A percentile compares a stretch with the other conserved stretches of the same genome.
phyloP scores from a whole-genome alignment of 805 yeast genomes.

The Ogataea corticis region DNA sequence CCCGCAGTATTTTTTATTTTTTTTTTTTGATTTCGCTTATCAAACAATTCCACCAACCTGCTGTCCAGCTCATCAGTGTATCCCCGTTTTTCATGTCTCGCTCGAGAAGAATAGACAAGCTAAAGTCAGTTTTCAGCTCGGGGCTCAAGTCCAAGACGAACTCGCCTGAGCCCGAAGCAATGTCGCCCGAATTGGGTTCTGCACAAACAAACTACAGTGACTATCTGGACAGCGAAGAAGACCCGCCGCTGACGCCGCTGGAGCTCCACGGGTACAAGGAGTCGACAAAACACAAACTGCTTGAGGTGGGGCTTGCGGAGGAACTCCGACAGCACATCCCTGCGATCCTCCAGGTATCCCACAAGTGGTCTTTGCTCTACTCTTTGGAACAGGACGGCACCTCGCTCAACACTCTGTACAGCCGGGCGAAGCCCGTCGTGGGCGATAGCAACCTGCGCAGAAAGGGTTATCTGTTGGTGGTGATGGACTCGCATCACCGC shows the following conservation, averaged over 20 bases:
- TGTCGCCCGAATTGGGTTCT: background rate
- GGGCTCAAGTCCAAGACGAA: constrained; percentile 15
- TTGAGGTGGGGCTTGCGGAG: constrained; percentile 62
- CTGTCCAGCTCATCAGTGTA: no score
- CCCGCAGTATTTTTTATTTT: background rate
- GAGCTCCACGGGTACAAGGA: constrained; percentile 59
- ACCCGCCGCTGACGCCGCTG: constrained; percentile 56
- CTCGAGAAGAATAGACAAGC: constrained; percentile 11
- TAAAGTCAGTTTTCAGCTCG: constrained; percentile 20
- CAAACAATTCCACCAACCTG: no score
- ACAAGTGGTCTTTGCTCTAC: constrained; percentile 75
- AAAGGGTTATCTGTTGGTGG: constrained; percentile 70
- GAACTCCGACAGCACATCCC: constrained; percentile 77
- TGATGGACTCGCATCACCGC: constrained; percentile 63
- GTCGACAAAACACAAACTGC: constrained; percentile 56
- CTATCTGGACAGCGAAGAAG: constrained; percentile 18
- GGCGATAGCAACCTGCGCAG: constrained; percentile 36
- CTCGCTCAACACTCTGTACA: constrained; percentile 76
- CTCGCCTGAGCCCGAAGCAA: constrained; percentile 11
- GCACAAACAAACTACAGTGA: constrained; percentile 2
- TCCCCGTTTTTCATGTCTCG: constrained; percentile 19
- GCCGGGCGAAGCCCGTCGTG: constrained; percentile 47
- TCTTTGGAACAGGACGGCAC: constrained; percentile 94
- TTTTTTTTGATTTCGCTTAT: background rate
- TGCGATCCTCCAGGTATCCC: constrained; percentile 71